Conservation (phyloP, 306 rosid genomes). For the Vigna radiata region DNA sequence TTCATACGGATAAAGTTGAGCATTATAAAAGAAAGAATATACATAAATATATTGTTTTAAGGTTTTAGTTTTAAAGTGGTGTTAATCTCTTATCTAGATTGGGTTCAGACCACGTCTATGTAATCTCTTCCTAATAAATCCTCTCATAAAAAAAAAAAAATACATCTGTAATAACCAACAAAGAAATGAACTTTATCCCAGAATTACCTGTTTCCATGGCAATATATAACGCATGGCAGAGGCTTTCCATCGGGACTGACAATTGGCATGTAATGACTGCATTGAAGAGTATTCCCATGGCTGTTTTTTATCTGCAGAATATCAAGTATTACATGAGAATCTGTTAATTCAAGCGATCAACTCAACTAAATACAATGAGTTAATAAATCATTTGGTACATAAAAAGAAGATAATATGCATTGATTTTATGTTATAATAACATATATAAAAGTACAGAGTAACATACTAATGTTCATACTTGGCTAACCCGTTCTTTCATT, state of each 20-base stretch:
- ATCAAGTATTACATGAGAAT: conserved; percentile 32
- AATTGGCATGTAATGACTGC: conserved; percentile 92
- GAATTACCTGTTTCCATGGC: conserved; percentile 95
- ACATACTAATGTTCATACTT: background rate
- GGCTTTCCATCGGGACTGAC: conserved; percentile 90
- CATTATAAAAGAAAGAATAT: too few relatives aligned
- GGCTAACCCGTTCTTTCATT: conserved; percentile 2
- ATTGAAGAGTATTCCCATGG: conserved; percentile 83
- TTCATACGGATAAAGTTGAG: too few relatives aligned
- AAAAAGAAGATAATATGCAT: conserved; percentile 4
- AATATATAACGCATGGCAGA: conserved; percentile 93
- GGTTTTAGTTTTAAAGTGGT: too few relatives aligned
- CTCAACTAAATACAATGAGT: background rate
- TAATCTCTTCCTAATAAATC: too few relatives aligned
- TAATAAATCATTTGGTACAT: conserved; percentile 6
- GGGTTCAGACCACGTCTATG: too few relatives aligned
- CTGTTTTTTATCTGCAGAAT: conserved; percentile 82
- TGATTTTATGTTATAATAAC: background rate
- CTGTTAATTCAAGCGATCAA: conserved; percentile 24
- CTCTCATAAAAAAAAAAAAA: too few relatives aligned
- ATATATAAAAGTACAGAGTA: too few relatives aligned
- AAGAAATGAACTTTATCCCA: conserved; percentile 2
- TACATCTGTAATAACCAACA: background rate
- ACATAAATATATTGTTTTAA: too few relatives aligned
- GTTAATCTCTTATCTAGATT: too few relatives aligned